Percentiles rank a stretch among this genome's conserved stretches.
phyloP scores from a whole-genome alignment of 768 basidiomycete genomes.

The Amanita pseudoporphyria region DNA sequence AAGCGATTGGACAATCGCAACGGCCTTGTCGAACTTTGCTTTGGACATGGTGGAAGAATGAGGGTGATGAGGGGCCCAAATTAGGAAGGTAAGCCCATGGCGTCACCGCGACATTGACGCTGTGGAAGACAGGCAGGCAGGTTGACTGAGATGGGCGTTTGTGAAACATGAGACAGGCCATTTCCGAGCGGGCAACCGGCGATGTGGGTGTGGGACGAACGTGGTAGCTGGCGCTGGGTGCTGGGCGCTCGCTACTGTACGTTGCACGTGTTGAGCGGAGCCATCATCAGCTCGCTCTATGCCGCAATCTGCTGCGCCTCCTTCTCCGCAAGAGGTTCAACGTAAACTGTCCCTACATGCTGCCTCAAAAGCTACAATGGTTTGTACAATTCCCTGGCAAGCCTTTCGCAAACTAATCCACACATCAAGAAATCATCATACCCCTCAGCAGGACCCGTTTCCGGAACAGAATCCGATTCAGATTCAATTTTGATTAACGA shows the following conservation, averaged over 20 bases:
- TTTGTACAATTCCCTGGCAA: conserved; percentile 13
- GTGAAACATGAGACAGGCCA: background rate
- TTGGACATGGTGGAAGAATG: conserved; percentile 44
- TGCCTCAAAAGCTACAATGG: conserved; percentile 42
- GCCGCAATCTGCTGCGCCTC: conserved; percentile 47
- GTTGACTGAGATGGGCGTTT: background rate
- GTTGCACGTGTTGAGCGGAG: background rate
- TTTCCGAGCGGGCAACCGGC: background rate
- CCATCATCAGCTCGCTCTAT: conserved; percentile 14
- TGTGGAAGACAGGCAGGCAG: background rate
- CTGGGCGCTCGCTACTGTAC: background rate
- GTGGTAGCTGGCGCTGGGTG: background rate
- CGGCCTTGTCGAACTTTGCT: conserved; percentile 70
- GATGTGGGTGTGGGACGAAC: background rate
- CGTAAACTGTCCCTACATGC: conserved; percentile 78
- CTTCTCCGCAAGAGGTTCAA: conserved; percentile 79
- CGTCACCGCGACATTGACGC: background rate
- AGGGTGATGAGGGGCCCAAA: conserved; percentile 11
- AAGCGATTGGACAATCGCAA: conserved; percentile 51
- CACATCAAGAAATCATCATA: conserved; percentile 11
- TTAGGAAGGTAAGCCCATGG: conserved; percentile 7
- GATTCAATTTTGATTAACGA: conserved; percentile 62
- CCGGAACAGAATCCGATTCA: conserved; percentile 82
- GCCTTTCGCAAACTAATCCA: conserved; percentile 5
- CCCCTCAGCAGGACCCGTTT: conserved; percentile 28